Evolutionary conservation across 805 yeast genomes (phyloP).

Genomic region (Geotrichum ghanense): DNA sequence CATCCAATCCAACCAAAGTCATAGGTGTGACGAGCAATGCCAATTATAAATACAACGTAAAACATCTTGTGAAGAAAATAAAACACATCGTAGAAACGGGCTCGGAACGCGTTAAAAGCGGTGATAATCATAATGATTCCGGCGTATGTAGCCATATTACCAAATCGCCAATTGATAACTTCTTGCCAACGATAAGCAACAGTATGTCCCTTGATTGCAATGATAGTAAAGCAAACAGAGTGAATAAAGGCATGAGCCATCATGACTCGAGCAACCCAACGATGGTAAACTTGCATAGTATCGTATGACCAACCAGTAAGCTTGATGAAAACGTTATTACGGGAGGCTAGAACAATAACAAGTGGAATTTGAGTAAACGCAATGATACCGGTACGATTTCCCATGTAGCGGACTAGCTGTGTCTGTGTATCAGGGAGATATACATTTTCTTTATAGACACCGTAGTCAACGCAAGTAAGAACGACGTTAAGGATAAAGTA

Average conservation of each 20-base stretch:
- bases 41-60: slow-evolving; percentile 35
- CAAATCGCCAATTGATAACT: slow-evolving; percentile 28
- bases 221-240: slow-evolving; percentile 12
- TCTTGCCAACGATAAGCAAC: slow-evolving; percentile 19
- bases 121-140: slow-evolving; percentile 34
- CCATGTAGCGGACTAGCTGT: slow-evolving; percentile 14
- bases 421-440: slow-evolving; percentile 5
- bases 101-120: slow-evolving; percentile 40
- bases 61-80: slow-evolving; percentile 34
- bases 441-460: slow-evolving; percentile 11
- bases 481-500: slow-evolving; percentile 25
- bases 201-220: slow-evolving; percentile 8
- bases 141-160: slow-evolving; percentile 33
- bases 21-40: slow-evolving; percentile 45
- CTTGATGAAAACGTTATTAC: slow-evolving; percentile 56
- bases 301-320: slow-evolving; percentile 53
- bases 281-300: slow-evolving; percentile 51
- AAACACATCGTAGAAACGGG: slow-evolving; percentile 44
- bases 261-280: slow-evolving; percentile 21
- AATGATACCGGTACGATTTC: slow-evolving; percentile 17
- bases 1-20: slow-evolving; percentile 41
- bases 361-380: slow-evolving; percentile 19
- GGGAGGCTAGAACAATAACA: slow-evolving; percentile 38
- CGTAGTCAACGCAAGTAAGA: slow-evolving; percentile 15
- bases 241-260: slow-evolving; percentile 19